Evolutionary conservation across 805 yeast genomes (phyloP).

Genomic region (baker's yeast (Saccharomyces cerevisiae)): DNA sequence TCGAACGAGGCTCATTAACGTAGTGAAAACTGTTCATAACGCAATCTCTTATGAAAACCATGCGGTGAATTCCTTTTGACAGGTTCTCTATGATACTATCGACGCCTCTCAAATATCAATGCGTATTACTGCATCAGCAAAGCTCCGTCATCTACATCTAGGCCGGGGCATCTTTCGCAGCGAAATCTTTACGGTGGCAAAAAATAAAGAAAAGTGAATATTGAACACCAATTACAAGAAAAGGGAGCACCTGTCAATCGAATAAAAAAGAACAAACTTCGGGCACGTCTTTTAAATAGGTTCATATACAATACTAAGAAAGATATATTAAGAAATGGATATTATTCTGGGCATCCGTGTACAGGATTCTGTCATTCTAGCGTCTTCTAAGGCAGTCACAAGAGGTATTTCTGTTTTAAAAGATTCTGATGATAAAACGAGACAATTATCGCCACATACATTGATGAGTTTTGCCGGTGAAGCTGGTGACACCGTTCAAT

Average conservation of each 20-base stretch:
- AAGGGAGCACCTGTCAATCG: not conserved
- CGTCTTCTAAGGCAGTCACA: constrained; percentile 91
- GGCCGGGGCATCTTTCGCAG: not conserved
- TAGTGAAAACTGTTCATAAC: not conserved
- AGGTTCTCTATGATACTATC: not conserved
- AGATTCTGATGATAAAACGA: constrained; percentile 72
- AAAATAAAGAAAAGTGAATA: not conserved
- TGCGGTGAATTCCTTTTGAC: no score
- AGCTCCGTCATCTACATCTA: not conserved
- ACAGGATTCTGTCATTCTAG: constrained; percentile 71
- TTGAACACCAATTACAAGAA: not conserved
- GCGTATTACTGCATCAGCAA: not conserved
- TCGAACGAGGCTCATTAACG: not conserved
- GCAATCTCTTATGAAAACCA: not conserved
- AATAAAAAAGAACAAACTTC: not conserved
- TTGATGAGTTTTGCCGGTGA: constrained; percentile 91
- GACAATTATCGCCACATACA: constrained; percentile 63
- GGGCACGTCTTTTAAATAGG: not conserved
- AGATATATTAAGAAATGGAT: constrained; percentile 51
- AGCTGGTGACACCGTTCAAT: constrained; percentile 91
- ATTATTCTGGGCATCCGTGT: constrained; percentile 80
- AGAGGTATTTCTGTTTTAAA: constrained; percentile 82
- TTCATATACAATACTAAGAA: not conserved
- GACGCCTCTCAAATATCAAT: not conserved
- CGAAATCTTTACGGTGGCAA: not conserved